phyloP scores from a whole-genome alignment of 2,329 filamentous ascomycete genomes.

The Helotiales sp. region DNA sequence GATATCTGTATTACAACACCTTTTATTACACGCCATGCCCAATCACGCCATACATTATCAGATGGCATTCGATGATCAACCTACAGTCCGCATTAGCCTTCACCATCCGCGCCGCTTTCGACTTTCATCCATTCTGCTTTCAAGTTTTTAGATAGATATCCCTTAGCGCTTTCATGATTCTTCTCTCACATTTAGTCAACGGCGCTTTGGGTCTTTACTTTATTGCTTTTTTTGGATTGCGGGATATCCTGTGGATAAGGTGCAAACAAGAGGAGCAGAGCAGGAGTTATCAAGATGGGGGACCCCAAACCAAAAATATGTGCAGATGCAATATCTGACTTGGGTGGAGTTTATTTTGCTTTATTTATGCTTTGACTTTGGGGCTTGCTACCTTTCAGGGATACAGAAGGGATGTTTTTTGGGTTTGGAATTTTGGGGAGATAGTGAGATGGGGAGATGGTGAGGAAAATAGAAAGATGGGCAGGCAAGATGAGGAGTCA shows the following conservation, averaged over 20 bases:
- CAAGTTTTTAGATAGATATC: slow-evolving; percentile 15
- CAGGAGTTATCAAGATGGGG: neutral
- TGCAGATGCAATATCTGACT: neutral
- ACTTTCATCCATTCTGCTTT: no score
- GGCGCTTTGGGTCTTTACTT: neutral
- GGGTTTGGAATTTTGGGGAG: no score
- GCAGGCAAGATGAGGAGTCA: no score
- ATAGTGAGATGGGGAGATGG: neutral
- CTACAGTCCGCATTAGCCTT: neutral
- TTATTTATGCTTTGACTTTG: neutral
- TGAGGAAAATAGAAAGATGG: neutral
- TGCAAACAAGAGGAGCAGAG: neutral
- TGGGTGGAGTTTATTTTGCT: neutral
- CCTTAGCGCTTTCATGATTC: neutral
- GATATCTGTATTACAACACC: slow-evolving; percentile 8
- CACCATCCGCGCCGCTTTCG: neutral
- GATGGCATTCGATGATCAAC: neutral
- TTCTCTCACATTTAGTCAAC: neutral
- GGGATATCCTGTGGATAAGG: no score
- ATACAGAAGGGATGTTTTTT: no score
- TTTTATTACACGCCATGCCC: neutral
- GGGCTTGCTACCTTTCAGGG: no score
- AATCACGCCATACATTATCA: neutral
- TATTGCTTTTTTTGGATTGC: no score
- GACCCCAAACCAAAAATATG: neutral